Base-by-base conservation (phyloP, 495 filamentous ascomycete species). In the Neurospora terricola region DNA sequence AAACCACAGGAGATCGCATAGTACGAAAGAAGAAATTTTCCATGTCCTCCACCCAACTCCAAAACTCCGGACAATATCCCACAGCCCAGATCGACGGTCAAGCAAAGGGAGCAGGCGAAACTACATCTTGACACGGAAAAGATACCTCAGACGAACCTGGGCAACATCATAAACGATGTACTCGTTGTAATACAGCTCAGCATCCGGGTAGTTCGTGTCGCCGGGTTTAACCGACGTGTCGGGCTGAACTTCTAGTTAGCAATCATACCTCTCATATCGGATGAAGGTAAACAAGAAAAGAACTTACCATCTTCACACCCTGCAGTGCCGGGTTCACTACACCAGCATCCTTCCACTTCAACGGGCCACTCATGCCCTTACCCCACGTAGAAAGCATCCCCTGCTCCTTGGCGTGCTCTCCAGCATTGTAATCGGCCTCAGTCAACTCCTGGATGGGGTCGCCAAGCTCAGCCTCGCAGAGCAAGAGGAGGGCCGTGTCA, bases 391-490 rank as follows among this genome's bases (percentile, higher is more conserved):
- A 86, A 16, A 90, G 76, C 75, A 87, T 86, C 2, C 90, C 89
- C 2, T 83, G 79, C 16, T 81, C 77, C 78, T 88, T 89, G 2
- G 90, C 91, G 62, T 87, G 82, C 27, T 88, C 86, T 0, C 84
- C 90, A 7, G 94, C 94, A 18, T 81, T 80, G 74, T 87, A 92
- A 9, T 87, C 86, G 14, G 86, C 77, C 11, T 79, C 0, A 1
- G 77, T 75, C 1, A 92, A 83, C 71, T 88, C 84, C 38, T 89
- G 85, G 84, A 93, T 89, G 0, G 91, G 91, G 27, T 90, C 76
- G 7, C 93, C 93, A 1, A 96, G 86, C 80, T 94, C 91, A 5
- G 90, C 91, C 71, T 96, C 92, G 79, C 93, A 94, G 2, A 96
- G 88, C 21, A 97, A 82, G 1, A 91, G 78, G 5, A 92, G 82